Evolutionary conservation across 805 yeast genomes (phyloP).

Genomic region (Wickerhamomyces chambardii): DNA sequence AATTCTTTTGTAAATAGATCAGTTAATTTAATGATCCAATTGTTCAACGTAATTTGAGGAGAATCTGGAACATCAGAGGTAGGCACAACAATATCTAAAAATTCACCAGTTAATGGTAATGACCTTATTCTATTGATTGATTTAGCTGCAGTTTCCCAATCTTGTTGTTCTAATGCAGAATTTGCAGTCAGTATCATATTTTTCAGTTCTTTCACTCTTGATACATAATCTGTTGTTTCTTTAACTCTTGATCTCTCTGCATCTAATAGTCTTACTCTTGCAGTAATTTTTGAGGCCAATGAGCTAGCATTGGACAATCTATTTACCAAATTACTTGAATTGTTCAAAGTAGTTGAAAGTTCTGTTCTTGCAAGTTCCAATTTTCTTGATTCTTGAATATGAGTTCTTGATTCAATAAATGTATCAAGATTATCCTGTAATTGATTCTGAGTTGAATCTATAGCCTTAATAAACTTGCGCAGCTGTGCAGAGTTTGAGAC

Average conservation of each 20-base stretch:
- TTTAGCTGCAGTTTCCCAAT: constrained; percentile 75
- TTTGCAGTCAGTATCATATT: constrained; percentile 55
- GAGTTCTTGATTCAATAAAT: constrained; percentile 15
- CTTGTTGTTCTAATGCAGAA: constrained; percentile 55
- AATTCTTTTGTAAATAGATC: constrained; percentile 53
- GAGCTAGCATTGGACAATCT: constrained; percentile 53
- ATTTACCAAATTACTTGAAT: constrained; percentile 45
- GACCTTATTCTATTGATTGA: constrained; percentile 45
- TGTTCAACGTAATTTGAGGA: constrained; percentile 48
- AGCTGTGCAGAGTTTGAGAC: constrained; percentile 14
- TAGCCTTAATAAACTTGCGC: constrained; percentile 14
- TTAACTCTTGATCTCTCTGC: constrained; percentile 58
- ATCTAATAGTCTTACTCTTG: constrained; percentile 61
- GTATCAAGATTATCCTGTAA: constrained; percentile 14
- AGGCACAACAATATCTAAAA: constrained; percentile 78
- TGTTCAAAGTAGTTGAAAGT: constrained; percentile 48
- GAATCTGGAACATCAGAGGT: constrained; percentile 76
- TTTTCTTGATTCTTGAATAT: constrained; percentile 23
- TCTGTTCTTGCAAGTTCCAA: constrained; percentile 56
- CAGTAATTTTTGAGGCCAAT: constrained; percentile 59
- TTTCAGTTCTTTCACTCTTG: constrained; percentile 56
- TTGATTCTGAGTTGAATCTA: constrained; percentile 15
- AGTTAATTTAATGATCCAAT: constrained; percentile 54
- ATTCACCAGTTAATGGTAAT: constrained; percentile 60
- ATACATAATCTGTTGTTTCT: constrained; percentile 54